phyloP scores from a whole-genome alignment of 345 rosid genomes.

The Microcos paniculata region DNA sequence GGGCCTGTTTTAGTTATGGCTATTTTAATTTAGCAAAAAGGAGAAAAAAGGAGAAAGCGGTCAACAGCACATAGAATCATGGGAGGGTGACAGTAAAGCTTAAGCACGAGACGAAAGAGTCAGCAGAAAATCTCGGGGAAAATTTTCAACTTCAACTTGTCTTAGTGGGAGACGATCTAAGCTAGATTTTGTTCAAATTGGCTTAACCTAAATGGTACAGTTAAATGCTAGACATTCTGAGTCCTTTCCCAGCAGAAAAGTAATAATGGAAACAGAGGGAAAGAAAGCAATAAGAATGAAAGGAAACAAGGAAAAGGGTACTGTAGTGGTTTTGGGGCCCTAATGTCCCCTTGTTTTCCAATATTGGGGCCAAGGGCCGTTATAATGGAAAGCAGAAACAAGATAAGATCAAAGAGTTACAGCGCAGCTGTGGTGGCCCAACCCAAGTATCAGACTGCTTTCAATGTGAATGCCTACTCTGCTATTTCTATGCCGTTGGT shows the following conservation, averaged over 20 bases:
- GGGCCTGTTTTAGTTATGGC: too few species aligned
- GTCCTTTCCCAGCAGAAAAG: background rate
- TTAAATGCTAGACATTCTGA: too few species aligned
- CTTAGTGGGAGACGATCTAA: too few species aligned
- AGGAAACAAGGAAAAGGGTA: background rate
- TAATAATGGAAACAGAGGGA: background rate
- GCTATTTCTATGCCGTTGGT: too few species aligned
- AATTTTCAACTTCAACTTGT: too few species aligned
- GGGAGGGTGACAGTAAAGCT: background rate
- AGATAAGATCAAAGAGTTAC: background rate
- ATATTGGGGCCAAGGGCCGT: background rate
- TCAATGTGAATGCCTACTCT: too few species aligned
- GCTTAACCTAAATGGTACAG: background rate
- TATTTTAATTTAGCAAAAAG: background rate
- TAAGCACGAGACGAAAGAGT: background rate
- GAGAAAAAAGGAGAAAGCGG: too few species aligned
- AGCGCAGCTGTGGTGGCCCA: too few species aligned
- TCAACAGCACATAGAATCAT: background rate
- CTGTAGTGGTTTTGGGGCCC: background rate
- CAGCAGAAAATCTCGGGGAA: too few species aligned
- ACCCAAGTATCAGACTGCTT: too few species aligned
- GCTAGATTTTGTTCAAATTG: too few species aligned
- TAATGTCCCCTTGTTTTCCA: background rate
- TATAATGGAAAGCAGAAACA: background rate
- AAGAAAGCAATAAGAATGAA: too few species aligned